phyloP scores from a whole-genome alignment of 2,329 filamentous ascomycete genomes.

The Drechslerella stenobrocha region DNA sequence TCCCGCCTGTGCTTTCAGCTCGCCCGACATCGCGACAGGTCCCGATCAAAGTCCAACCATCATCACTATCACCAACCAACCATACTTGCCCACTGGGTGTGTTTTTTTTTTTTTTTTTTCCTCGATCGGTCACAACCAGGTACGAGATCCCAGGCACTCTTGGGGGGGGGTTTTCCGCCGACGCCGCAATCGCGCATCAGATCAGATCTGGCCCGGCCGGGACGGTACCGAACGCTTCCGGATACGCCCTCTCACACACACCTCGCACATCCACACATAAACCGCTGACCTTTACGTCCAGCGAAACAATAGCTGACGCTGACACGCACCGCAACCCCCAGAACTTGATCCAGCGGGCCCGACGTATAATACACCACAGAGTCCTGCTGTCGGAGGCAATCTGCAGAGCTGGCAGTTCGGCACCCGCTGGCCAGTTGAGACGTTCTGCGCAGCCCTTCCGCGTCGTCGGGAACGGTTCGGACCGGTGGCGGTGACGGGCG shows the following conservation, averaged over 20 bases:
- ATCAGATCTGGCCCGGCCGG: slow-evolving; percentile 5
- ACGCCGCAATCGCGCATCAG: neutral
- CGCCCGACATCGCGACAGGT: too few species aligned
- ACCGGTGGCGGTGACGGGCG: neutral
- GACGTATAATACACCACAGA: too few species aligned
- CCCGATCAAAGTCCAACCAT: too few species aligned
- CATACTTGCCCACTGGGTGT: neutral
- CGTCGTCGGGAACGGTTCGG: neutral
- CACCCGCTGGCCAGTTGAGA: too few species aligned
- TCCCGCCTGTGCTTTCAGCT: too few species aligned
- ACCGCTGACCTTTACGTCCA: neutral
- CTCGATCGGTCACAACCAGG: too few species aligned
- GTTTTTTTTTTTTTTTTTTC: neutral
- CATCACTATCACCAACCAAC: neutral
- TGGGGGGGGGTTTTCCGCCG: neutral
- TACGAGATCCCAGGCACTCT: slow-evolving; percentile 2
- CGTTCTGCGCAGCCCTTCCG: too few species aligned
- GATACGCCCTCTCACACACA: slow-evolving; percentile 1
- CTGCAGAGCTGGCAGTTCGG: too few species aligned
- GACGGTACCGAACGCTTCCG: slow-evolving; percentile 4
- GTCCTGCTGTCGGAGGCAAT: too few species aligned
- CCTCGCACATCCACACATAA: neutral
- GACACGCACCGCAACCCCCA: too few species aligned
- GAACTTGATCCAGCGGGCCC: too few species aligned
- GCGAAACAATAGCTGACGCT: neutral